Conservation (phyloP, 2,329 filamentous ascomycete genomes). For the Penicillium brasilianum region DNA sequence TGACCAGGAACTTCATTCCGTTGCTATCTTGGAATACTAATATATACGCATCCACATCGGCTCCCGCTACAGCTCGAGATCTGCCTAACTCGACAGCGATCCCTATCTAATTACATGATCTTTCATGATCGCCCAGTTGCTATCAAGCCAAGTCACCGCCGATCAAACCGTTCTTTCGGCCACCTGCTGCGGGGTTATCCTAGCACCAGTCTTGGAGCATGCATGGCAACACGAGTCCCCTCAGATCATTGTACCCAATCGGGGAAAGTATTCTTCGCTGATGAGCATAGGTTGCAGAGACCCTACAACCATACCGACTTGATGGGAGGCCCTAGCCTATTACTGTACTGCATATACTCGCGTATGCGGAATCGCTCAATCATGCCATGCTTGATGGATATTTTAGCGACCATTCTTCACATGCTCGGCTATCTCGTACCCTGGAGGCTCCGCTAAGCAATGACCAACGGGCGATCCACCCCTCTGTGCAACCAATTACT, state of each 20-base stretch:
- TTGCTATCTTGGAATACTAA: neutral
- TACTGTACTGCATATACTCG: neutral
- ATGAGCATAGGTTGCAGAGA: slow-evolving; percentile 1
- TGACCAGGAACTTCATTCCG: neutral
- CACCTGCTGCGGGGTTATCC: slow-evolving; percentile 32
- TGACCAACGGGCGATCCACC: slow-evolving; percentile 20
- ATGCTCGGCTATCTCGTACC: slow-evolving; percentile 35
- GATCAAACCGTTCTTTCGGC: slow-evolving; percentile 22
- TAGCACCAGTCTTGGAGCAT: slow-evolving; percentile 23
- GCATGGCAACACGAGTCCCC: slow-evolving; percentile 24
- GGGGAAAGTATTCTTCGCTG: slow-evolving; percentile 3
- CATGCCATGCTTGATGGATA: neutral
- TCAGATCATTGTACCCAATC: slow-evolving; percentile 12
- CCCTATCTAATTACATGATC: slow-evolving; percentile 3
- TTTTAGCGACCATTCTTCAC: slow-evolving; percentile 25
- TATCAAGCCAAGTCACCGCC: slow-evolving; percentile 14
- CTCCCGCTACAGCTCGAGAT: neutral
- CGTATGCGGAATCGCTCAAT: neutral
- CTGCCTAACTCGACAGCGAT: neutral
- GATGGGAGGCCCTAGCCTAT: slow-evolving; percentile 1
- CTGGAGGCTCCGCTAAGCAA: slow-evolving; percentile 22
- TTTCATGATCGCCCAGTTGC: slow-evolving; percentile 9
- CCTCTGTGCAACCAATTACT: neutral
- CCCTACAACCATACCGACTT: slow-evolving; percentile 6
- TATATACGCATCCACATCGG: neutral